Evolutionary conservation across 192 early-diverging fungal genomes (phyloP).

Genomic region (Geranomyces michiganensis): DNA sequence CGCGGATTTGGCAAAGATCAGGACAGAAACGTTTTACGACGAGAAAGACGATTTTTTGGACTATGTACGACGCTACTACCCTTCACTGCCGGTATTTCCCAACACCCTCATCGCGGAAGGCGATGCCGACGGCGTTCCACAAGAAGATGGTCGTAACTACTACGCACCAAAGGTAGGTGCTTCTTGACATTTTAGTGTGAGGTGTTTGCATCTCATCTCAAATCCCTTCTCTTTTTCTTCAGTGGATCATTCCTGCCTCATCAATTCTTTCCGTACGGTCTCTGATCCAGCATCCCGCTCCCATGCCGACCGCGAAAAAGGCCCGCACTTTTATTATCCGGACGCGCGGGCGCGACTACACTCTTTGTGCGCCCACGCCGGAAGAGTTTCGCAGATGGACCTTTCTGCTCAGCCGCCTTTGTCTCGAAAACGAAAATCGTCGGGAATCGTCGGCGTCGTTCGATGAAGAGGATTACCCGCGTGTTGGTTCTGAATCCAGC

Average conservation of each 20-base stretch:
- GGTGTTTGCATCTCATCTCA: too few relatives aligned
- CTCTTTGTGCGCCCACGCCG: conserved; percentile 41
- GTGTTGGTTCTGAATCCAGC: too few relatives aligned
- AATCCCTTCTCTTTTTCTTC: too few relatives aligned
- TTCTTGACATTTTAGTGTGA: too few relatives aligned
- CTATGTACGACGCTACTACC: conserved; percentile 9
- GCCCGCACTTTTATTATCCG: conserved; percentile 43
- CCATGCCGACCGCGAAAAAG: conserved; percentile 30
- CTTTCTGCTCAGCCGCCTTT: conserved; percentile 39
- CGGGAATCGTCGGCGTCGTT: not conserved
- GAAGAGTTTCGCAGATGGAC: conserved; percentile 42
- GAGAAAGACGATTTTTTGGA: conserved; percentile 1
- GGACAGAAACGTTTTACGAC: not conserved
- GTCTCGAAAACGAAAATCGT: conserved; percentile 1
- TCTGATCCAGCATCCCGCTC: conserved; percentile 19
- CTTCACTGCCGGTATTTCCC: conserved; percentile 35
- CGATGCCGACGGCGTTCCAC: not conserved
- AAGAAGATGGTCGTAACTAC: conserved; percentile 27
- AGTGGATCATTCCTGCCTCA: conserved; percentile 47
- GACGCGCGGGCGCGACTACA: conserved; percentile 43
- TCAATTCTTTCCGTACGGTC: conserved; percentile 35
- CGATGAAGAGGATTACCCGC: not conserved
- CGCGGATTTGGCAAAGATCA: not conserved
- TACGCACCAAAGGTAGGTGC: conserved; percentile 45
- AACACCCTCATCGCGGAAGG: conserved; percentile 37